Evolutionary conservation across 192 early-diverging fungal genomes (phyloP), one percentile per base, ranked within the genome.

Genomic region (Mortierella claussenii): DNA sequence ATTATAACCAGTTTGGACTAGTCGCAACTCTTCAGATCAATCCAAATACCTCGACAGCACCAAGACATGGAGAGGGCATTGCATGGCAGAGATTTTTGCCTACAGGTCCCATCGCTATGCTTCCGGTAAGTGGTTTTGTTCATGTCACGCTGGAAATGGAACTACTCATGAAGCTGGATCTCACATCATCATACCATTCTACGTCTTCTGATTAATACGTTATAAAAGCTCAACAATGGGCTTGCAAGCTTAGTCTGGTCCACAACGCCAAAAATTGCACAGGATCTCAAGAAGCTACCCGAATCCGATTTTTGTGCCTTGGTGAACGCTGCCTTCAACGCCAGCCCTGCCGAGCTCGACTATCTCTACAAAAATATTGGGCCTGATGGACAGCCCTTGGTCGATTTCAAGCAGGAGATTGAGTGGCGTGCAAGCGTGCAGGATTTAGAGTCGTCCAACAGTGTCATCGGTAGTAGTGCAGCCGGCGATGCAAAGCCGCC

Each of bases 11-110:
- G 34, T 88, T 90, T 46, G 96, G 95, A 28, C 70, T 99, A 20
- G 96, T 97, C 0, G 96, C 93, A 9, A 97, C 94, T 13, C 64
- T 99, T 26, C 70, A 91, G 45, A 40, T 95, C 17, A 85, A 90
- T 53, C 56, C 48, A 1, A 88, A 93, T 67, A 76, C 86, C 24
- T 91, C 94, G 0, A 76, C 73, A n/a, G 73, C 64, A 18, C 59
- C 64, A 20, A 49, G 52, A 32, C 57, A 76, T 13, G 73, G 73
- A 13, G 56, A 45, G 30, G 73, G 73, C 32, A 56, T 76, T 2
- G 95, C 96, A 5, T 99, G 92, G 89, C 96, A 99, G 83, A 84
- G 96, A 52, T 99, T 98, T 68, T 83, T 99, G 34, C 96, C 96
- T 5, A 91, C 92, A 1, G 97, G 97, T 2, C 96, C 97, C 0